Conservation (phyloP, 129 eudicot species). For the Erigeron canadensis region DNA sequence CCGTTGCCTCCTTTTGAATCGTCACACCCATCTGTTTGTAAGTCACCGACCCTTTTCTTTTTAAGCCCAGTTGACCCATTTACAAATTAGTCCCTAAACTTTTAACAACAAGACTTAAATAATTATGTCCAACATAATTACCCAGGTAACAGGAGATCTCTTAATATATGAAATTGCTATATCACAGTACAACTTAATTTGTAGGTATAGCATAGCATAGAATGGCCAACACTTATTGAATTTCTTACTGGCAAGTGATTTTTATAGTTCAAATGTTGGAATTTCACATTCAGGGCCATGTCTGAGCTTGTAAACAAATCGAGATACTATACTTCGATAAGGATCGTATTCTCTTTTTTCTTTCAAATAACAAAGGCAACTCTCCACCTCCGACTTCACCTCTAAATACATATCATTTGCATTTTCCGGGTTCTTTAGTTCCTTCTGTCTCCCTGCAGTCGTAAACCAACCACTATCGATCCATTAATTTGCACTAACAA, state of each 20-base stretch:
- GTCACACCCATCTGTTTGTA: too few species aligned
- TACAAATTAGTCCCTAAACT: too few species aligned
- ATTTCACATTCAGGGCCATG: slow-evolving; percentile 62
- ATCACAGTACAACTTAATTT: background rate
- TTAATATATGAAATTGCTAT: background rate
- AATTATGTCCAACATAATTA: too few species aligned
- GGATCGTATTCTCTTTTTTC: slow-evolving; percentile 72
- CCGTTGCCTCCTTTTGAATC: too few species aligned
- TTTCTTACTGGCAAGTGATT: background rate
- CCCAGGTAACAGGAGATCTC: too few species aligned
- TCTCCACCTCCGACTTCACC: slow-evolving; percentile 77
- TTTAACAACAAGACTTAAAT: too few species aligned
- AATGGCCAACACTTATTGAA: background rate
- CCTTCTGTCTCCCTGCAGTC: slow-evolving; percentile 61
- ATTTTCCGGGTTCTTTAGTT: slow-evolving; percentile 56
- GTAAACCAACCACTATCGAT: background rate
- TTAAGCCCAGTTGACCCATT: too few species aligned
- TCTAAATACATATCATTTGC: slow-evolving; percentile 61
- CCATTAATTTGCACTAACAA: background rate
- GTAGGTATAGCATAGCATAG: background rate
- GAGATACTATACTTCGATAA: slow-evolving; percentile 62
- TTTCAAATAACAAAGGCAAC: slow-evolving; percentile 58
- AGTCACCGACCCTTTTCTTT: too few species aligned
- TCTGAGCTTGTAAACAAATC: slow-evolving; percentile 50
- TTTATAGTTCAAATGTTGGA: slow-evolving; percentile 62